Evolutionary conservation across 495 filamentous ascomycete species (phyloP), one percentile per base, ranked within the genome.

Genomic region (Annulohypoxylon bovei): DNA sequence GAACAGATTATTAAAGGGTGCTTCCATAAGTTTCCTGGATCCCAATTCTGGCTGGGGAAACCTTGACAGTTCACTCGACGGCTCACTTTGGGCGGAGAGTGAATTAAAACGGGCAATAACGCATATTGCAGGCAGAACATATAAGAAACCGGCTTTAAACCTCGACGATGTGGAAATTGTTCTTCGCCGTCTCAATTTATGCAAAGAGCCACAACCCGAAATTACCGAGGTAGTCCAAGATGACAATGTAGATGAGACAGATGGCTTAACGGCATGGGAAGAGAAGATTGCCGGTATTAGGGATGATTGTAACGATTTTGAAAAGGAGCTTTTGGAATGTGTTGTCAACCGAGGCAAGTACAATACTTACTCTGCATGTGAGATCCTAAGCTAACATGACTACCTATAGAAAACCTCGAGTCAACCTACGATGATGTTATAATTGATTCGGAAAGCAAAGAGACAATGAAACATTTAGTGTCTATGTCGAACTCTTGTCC

Each of bases 381-480:
- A n/a, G 9, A 28, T 0, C 14, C 5, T 1, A 7, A 14, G 8
- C 14, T 52, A 30, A 52, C 25, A 18, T 23, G 3, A 30, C 5
- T 18, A 30, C 6, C 16, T 30, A 46, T n/a, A 53, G 59, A 53
- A 1, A 16, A 20, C 11, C 25, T 67, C 44, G 3, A 67, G 12
- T 25, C 32, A n/a, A 60, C 42, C 25, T 67, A 44, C 18, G 39
- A 52, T 6, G 65, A 67, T 20, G 46, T 62, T 35, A 40, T 44
- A n/a, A 18, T 67, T 9, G 47, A 62, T 20, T 20, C 42, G 5
- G 47, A 56, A 1, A 62, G n/a, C 14, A 67, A 61, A 39, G 39
- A 53, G 1, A 37, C 35, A 0, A 50, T 67, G 11, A 67, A 47
- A 39, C 39, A 67, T 20, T 20, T 61, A 11, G 61, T 55, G 1